Base-by-base conservation (phyloP, 169 alveolate species). In the Pseudocohnilembus persalinus region DNA sequence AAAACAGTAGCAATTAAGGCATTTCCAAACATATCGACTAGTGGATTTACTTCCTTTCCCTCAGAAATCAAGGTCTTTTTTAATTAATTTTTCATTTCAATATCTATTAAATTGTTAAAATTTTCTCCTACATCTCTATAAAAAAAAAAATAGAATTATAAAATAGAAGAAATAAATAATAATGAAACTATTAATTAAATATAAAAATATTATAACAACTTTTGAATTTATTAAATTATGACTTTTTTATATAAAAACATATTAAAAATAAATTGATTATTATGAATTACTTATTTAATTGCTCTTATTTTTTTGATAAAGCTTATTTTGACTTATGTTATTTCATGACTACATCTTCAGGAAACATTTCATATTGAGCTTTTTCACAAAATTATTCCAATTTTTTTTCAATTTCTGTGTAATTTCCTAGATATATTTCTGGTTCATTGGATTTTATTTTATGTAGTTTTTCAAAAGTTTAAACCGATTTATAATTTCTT, bases 1-100 rank as follows among this genome's bases (percentile, higher is more conserved):
- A 79, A 79, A 34, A 79, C 84, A 0, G 84, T 79, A 29, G 84
- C 84, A 27, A 79, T 79, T 28, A 79, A 29, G 20, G 84, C 84
- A 79, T 79, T 79, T 25, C 84, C 84, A 30, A 79, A 79, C 84
- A 79, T 79, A 20, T 79, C 64, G 0, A 79, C 84, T 26, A 79
- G 63, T 0, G 84, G 31, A 31, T 49, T 49, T 4, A 49, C 20
- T 49, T 49, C 4, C 68, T 49, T 49, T 49, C 73, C 31, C 1
- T 79, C 84, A n/a, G 34, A 29, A 0, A 6, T 29, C 76, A 79
- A 49, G 63, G 34, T 79, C 29, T 72, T 49, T 29, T 79, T 34
- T 29, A 79, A 29, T 63, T 79, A 72, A 26, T 27, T 34, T 79
- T 79, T 79, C 35, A 79, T 34, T 29, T 79, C 64, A 29, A 29